A percentile compares a stretch with the other conserved stretches of the same genome.
Conservation (phyloP, 768 basidiomycete species). For the Infundibulicybe gibba region DNA sequence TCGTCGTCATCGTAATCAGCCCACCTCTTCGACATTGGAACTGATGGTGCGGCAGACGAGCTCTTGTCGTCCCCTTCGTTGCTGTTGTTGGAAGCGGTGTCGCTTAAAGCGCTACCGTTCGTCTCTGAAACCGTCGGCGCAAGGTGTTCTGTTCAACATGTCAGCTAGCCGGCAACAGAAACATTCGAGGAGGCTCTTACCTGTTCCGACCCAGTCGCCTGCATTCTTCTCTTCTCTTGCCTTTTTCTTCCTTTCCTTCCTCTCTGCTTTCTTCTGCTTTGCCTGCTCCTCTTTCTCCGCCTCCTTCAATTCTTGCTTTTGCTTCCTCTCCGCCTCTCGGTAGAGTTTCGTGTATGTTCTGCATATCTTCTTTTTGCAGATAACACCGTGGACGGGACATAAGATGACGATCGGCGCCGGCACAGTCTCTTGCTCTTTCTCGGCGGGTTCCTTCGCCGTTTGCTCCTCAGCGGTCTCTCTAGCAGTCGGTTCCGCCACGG, state of each 20-base stretch:
- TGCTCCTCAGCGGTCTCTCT: constrained; percentile 3
- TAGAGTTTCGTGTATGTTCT: constrained; percentile 22
- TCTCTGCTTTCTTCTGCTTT: constrained; percentile 6
- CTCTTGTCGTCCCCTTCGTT: too few relatives aligned
- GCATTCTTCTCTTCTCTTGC: too few relatives aligned
- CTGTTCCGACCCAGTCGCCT: too few relatives aligned
- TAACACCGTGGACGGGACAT: constrained; percentile 23
- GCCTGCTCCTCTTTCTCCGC: constrained; percentile 6
- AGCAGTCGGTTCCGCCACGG: constrained; percentile 1
- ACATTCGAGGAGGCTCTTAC: too few relatives aligned
- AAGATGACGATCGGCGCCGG: constrained; percentile 9
- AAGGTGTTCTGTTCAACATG: too few relatives aligned
- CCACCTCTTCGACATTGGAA: background rate
- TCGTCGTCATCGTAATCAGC: too few relatives aligned
- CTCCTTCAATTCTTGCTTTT: constrained; percentile 11
- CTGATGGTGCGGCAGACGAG: too few relatives aligned
- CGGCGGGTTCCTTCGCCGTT: constrained; percentile 16
- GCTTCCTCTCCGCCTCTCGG: constrained; percentile 18
- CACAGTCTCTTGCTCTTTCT: constrained; percentile 3
- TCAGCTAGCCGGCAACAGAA: too few relatives aligned
- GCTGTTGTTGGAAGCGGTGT: too few relatives aligned
- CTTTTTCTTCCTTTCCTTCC: constrained; percentile 4
- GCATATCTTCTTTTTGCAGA: constrained; percentile 36
- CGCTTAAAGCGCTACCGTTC: too few relatives aligned
- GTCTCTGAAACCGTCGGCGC: too few relatives aligned